phyloP scores from a whole-genome alignment of 805 yeast genomes.

The Saturnispora gosingensis region DNA sequence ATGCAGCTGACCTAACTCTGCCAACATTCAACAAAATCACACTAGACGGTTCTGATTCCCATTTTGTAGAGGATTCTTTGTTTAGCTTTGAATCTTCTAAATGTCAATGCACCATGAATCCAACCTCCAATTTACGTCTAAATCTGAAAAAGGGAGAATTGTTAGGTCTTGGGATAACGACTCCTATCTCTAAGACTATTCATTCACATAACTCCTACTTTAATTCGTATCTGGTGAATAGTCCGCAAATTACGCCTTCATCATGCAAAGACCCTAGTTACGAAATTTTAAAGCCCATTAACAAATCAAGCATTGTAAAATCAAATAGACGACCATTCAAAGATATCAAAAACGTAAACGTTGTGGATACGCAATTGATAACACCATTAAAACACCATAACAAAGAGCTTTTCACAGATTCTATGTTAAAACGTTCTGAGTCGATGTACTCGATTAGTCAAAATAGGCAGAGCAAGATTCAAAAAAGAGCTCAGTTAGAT shows the following conservation, averaged over 20 bases:
- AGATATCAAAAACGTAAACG: neutral
- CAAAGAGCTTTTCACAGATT: neutral
- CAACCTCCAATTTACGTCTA: neutral
- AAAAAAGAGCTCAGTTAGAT: conserved; percentile 3
- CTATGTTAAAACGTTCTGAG: neutral
- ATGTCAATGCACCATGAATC: neutral
- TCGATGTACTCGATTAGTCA: neutral
- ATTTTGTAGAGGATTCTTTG: neutral
- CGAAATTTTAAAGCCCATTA: neutral
- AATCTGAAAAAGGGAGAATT: neutral
- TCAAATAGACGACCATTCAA: neutral
- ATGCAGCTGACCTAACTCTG: neutral
- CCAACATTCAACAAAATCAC: neutral
- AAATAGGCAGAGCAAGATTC: neutral
- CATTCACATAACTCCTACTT: neutral
- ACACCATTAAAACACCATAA: neutral
- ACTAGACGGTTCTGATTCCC: neutral
- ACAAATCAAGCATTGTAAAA: neutral
- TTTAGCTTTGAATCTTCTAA: neutral
- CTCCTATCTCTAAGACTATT: neutral
- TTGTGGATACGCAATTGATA: neutral
- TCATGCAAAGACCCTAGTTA: neutral
- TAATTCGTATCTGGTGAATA: neutral
- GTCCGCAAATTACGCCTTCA: neutral
- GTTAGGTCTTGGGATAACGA: neutral